phyloP scores from a whole-genome alignment of 2,329 filamentous ascomycete genomes.

The Hypocrella siamensis region DNA sequence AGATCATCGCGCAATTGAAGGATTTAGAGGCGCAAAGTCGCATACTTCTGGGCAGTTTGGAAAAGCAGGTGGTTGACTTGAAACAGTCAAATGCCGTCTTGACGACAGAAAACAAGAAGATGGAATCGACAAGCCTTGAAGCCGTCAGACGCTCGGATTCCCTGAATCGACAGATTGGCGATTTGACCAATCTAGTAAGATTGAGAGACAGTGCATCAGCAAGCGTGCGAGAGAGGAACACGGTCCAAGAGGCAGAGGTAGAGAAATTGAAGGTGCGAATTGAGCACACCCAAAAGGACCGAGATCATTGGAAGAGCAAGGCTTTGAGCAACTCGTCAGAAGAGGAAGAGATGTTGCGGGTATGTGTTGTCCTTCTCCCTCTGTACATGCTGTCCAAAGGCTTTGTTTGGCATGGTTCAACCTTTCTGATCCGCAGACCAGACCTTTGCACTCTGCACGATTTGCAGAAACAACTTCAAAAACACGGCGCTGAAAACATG shows the following conservation, averaged over 20 bases:
- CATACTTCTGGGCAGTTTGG: conserved; percentile 63
- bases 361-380: conserved; percentile 30
- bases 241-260: conserved; percentile 55
- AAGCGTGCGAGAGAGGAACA: conserved; percentile 37
- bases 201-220: conserved; percentile 52
- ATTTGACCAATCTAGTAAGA: conserved; percentile 59
- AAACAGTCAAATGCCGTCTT: conserved; percentile 63
- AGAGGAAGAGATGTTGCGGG: conserved; percentile 72
- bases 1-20: conserved; percentile 87
- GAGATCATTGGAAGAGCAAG: conserved; percentile 76
- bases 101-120: conserved; percentile 54
- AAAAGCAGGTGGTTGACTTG: conserved; percentile 78
- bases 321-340: conserved; percentile 65
- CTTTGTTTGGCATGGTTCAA: not conserved
- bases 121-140: conserved; percentile 59
- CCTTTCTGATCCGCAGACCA: conserved; percentile 4
- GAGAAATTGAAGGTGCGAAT: conserved; percentile 67
- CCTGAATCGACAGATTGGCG: conserved; percentile 58
- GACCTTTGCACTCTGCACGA: conserved; percentile 54
- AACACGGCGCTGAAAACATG: conserved; percentile 88
- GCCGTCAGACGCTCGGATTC: conserved; percentile 54
- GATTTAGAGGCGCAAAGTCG: conserved; percentile 70
- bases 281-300: conserved; percentile 64
- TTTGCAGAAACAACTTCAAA: conserved; percentile 88
- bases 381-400: too few species aligned